Percentiles rank a stretch among this genome's conserved stretches.
Conservation (phyloP, 2,329 filamentous ascomycete genomes). For the Beauveria medogensis region DNA sequence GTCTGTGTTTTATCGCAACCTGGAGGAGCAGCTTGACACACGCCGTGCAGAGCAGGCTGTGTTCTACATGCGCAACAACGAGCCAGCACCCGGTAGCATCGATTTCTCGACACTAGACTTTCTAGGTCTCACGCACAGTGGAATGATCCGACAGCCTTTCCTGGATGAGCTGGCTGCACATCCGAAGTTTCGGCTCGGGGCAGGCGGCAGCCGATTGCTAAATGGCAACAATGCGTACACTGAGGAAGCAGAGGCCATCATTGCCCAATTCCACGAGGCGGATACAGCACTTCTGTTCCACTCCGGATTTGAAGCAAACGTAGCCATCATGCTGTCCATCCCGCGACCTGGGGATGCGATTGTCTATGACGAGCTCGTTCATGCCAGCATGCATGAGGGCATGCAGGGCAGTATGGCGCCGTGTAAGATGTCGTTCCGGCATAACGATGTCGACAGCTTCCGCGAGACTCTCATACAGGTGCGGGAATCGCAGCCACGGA, state of each 20-base stretch:
- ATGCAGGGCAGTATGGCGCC: slow-evolving; percentile 1
- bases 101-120: slow-evolving; percentile 2
- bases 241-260: not conserved
- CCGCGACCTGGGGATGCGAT: slow-evolving; percentile 3
- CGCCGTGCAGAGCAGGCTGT: not conserved
- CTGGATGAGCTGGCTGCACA: not conserved
- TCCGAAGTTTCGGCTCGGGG: not conserved
- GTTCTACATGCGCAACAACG: not conserved
- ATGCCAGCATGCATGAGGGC: slow-evolving; percentile 1
- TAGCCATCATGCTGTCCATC: not conserved
- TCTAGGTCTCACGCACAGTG: not conserved
- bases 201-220: not conserved
- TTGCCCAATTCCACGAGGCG: not conserved
- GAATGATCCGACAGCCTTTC: not conserved
- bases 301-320: slow-evolving; percentile 3
- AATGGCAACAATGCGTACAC: slow-evolving; percentile 1
- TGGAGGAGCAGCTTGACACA: slow-evolving; percentile 3
- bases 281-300: slow-evolving; percentile 5
- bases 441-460: slow-evolving; percentile 28
- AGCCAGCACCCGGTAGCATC: not conserved
- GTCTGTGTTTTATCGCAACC: slow-evolving; percentile 5
- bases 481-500: slow-evolving; percentile 20
- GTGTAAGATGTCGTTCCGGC: not conserved
- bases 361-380: slow-evolving; percentile 7
- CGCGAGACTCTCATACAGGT: slow-evolving; percentile 24